Evolutionary conservation across 179 eudicot genomes (phyloP).

Genomic region (Corrigiola litoralis): DNA sequence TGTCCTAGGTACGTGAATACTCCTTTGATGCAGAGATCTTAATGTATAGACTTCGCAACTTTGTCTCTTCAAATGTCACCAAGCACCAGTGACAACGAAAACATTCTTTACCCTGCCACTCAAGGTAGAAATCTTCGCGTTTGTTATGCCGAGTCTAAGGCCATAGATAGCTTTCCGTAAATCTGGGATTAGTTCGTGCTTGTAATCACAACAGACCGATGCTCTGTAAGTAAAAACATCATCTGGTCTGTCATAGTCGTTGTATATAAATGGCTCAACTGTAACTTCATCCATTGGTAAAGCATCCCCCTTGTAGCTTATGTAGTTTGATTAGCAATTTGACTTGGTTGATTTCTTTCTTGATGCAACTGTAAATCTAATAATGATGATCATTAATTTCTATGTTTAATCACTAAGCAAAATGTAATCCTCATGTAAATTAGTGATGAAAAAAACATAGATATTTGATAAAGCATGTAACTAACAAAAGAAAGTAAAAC

Average conservation of each 20-base stretch:
- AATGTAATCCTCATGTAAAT: no score
- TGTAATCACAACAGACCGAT: conserved; percentile 23
- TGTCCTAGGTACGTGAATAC: conserved; percentile 9
- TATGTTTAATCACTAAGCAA: no score
- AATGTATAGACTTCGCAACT: conserved; percentile 4
- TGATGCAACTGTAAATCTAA: no score
- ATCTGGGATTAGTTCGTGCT: conserved; percentile 22
- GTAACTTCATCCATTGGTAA: conserved; percentile 28
- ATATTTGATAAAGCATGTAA: no score
- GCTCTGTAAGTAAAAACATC: conserved; percentile 10
- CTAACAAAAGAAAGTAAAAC: no score
- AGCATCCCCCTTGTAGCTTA: conserved; percentile 29
- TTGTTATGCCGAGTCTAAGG: conserved; percentile 20
- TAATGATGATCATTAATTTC: no score
- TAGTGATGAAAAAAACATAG: no score
- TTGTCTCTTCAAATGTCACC: conserved; percentile 1
- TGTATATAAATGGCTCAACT: conserved; percentile 20
- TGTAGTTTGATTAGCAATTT: conserved; percentile 23
- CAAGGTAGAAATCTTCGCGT: conserved; percentile 28
- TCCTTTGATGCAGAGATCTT: conserved; percentile 20
- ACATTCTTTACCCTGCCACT: conserved; percentile 25
- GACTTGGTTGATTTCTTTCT: conserved; percentile 30
- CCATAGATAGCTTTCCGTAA: conserved; percentile 12
- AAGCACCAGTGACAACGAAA: conserved; percentile 15
- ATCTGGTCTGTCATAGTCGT: not conserved